Base-by-base conservation (phyloP, 2,329 filamentous ascomycete genomes). In the Septoria petroselini region DNA sequence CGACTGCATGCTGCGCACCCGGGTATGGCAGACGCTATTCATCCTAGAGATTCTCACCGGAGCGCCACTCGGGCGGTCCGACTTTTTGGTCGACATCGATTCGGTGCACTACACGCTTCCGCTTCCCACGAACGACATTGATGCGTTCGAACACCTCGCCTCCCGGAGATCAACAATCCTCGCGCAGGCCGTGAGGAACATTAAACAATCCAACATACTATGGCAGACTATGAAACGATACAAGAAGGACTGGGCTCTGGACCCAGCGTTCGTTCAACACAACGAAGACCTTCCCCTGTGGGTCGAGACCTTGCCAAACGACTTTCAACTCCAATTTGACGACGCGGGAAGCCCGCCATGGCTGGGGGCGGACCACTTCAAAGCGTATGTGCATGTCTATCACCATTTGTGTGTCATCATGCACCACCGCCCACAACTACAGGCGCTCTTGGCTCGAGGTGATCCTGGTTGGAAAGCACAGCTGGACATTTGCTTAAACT, bases 41-140 rank as follows among this genome's bases (percentile, higher is more conserved):
- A 76, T 88, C 17, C 85, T 89, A 55, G 91, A 97, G 70, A 79
- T 91, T 34, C 95, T 97, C 87, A 84, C 96, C 60, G 91, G 91
- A 48, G 90, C 86, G 15, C 88, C 91, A 2, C 91, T 97, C 82
- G 91, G 91, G 89, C 73, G 60, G 62, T 58, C 53, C 40, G 89
- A 95, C 67, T 81, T 91, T 50, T 78, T 85, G 1, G 85, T 95
- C 6, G 79, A 85, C 38, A 74, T 83, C 19, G 83, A 89, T 14
- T 83, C 86, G 0, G 82, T 96, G 12, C 87, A 95, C 63, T 83
- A 91, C 57, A 78, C 77, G 34, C 73, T 88, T 19, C 81, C 82
- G 1, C 74, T 80, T 50, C 81, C 81, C 15, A 72, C 81, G 43
- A 75, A 81, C 12, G 84, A 85, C 25, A 74, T 84, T 7, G 87